A percentile compares a stretch with the other conserved stretches of the same genome.
phyloP scores from a whole-genome alignment of 495 filamentous ascomycete species.

The Penicillium diatomitis region DNA sequence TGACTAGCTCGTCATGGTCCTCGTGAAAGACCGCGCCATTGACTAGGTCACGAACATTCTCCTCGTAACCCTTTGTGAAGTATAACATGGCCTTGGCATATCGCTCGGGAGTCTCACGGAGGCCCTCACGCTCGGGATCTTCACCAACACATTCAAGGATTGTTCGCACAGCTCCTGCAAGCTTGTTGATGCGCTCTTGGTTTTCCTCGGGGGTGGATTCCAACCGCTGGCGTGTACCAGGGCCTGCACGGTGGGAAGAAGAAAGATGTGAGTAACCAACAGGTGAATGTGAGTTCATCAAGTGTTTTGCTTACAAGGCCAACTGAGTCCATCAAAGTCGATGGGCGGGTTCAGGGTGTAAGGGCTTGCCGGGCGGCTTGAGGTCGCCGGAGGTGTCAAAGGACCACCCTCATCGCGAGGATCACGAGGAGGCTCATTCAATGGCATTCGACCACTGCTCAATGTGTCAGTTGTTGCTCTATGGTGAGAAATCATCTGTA shows the following conservation, averaged over 20 bases:
- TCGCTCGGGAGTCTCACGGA: slow-evolving; percentile 76
- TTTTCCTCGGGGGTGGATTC: slow-evolving; percentile 72
- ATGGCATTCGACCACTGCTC: slow-evolving; percentile 15
- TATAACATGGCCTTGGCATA: slow-evolving; percentile 97
- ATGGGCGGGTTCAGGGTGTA: slow-evolving; percentile 57
- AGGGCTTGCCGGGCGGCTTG: slow-evolving; percentile 48
- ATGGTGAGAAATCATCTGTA: too few relatives aligned
- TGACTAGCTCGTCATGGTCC: slow-evolving; percentile 92
- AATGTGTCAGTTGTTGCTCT: slow-evolving; percentile 2
- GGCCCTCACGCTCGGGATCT: slow-evolving; percentile 84
- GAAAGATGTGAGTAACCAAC: background rate
- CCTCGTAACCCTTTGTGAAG: slow-evolving; percentile 98
- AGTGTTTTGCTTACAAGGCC: slow-evolving; percentile 49
- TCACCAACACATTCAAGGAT: slow-evolving; percentile 95
- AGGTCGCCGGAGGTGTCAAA: slow-evolving; percentile 35
- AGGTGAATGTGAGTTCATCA: background rate
- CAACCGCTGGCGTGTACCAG: slow-evolving; percentile 68
- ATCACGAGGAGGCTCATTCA: slow-evolving; percentile 65
- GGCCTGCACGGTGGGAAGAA: slow-evolving; percentile 37
- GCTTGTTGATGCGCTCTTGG: slow-evolving; percentile 58
- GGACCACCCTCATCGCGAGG: slow-evolving; percentile 57
- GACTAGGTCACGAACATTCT: slow-evolving; percentile 87
- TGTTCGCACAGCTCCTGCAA: slow-evolving; percentile 78
- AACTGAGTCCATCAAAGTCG: slow-evolving; percentile 63
- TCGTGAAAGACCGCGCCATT: slow-evolving; percentile 96